Base-by-base conservation (phyloP, 345 rosid species). In the Populus nigra region DNA sequence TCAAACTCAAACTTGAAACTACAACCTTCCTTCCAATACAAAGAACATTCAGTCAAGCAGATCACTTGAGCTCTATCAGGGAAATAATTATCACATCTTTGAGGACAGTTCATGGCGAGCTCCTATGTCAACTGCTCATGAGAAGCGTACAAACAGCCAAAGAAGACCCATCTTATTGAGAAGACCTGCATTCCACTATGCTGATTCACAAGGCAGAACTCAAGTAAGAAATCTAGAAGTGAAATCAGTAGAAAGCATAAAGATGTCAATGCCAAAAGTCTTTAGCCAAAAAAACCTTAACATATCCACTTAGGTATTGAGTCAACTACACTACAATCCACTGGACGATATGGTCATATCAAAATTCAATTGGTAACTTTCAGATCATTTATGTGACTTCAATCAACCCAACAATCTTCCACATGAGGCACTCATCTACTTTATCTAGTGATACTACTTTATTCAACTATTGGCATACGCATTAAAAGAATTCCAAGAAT, bases 171-270 rank as follows among this genome's bases (percentile, higher is more conserved):
- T 61, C 80, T 75, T 75, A 73, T 73, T 63, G 75, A 69, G 79
- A 74, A 65, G 69, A 75, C 82, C 72, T 85, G 83, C 83, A 78
- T 69, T 75, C 76, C 72, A 73, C 79, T 77, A 63, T 75, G 73
- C 81, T 6, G 75, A 73, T 76, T 82, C 77, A 82, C 29, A 82
- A 78, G 65, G 81, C 70, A 49, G 72, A 73, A 76, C 73, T 75
- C 79, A 45, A 69, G 78, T 75, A 68, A 86, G 82, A 86, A 83
- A 79, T 80, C 72, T 80, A 78, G 41, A 74, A 59, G 68, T 72
- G 29, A 31, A 31, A 31, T 31, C 70, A 77, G 79, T 61, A 69
- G 72, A 77, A 75, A 82, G 80, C 15, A 66, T 63, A 78, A 66
- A 70, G 69, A 82, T 38, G 70, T 62, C 69, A 69, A 68, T 43